Evolutionary conservation across 2,329 filamentous ascomycete species (phyloP).

Genomic region (Pseudogymnoascus sp.): DNA sequence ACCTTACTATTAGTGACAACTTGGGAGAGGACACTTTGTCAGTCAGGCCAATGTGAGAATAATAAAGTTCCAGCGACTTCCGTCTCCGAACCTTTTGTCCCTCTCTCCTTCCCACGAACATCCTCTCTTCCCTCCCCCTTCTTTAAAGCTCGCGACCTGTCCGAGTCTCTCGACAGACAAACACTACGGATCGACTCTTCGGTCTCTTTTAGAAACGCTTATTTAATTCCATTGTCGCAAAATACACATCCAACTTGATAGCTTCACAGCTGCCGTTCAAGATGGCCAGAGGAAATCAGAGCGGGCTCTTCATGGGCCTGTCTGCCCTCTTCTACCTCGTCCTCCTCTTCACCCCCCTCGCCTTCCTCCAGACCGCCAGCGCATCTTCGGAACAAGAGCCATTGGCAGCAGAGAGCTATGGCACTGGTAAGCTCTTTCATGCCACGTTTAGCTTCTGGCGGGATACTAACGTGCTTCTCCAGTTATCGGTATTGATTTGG

Average conservation of each 20-base stretch:
- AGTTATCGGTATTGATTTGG: constrained; percentile 94
- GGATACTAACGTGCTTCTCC: constrained; percentile 13
- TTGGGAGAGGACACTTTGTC: constrained; percentile 11
- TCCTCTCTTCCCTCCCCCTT: constrained; percentile 14
- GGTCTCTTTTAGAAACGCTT: constrained; percentile 9
- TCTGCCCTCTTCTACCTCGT: constrained; percentile 88
- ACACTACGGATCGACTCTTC: background rate
- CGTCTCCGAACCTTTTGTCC: constrained; percentile 20
- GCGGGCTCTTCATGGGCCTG: constrained; percentile 71
- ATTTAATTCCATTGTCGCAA: background rate
- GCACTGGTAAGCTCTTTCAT: constrained; percentile 49
- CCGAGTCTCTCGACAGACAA: constrained; percentile 8
- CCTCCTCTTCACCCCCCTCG: constrained; percentile 80
- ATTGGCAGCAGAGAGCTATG: constrained; percentile 63
- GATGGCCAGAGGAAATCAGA: constrained; percentile 57
- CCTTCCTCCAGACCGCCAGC: constrained; percentile 69
- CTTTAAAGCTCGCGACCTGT: constrained; percentile 6
- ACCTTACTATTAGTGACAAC: constrained; percentile 12
- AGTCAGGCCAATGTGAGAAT: constrained; percentile 12
- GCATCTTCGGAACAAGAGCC: constrained; percentile 64
- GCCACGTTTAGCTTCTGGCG: background rate
- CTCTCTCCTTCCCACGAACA: constrained; percentile 12
- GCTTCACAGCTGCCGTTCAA: constrained; percentile 26
- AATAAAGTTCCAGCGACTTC: constrained; percentile 16
- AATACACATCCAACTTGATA: background rate